These are phyloP conservation scores for Orbilia oligospora DNA, from an alignment of 2,329 filamentous ascomycete genomes.

Conservation along the genomic window DNA sequence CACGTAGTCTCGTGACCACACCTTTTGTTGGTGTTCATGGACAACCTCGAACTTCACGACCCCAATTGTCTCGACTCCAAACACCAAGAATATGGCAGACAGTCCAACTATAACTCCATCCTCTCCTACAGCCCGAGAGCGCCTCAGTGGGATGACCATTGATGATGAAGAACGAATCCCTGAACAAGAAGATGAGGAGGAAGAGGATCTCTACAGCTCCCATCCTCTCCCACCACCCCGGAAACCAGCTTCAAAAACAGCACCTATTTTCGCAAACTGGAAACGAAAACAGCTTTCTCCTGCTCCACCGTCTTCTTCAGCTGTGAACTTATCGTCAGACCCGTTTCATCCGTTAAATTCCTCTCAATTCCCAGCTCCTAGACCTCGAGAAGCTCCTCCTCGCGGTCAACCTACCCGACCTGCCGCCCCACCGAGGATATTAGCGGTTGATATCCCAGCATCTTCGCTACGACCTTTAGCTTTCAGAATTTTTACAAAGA, in stretches of 20 bases:
- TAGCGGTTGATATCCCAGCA: slow-evolving; percentile 90
- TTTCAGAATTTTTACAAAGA: slow-evolving; percentile 96
- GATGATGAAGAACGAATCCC: slow-evolving; percentile 31
- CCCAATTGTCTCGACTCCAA: background rate
- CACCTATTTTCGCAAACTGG: slow-evolving; percentile 49
- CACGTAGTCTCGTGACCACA: slow-evolving; percentile 24
- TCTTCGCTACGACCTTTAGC: slow-evolving; percentile 89
- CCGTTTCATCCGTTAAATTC: slow-evolving; percentile 52
- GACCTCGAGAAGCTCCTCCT: slow-evolving; percentile 46
- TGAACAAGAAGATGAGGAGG: slow-evolving; percentile 9
- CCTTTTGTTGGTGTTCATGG: slow-evolving; percentile 7
- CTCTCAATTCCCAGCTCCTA: slow-evolving; percentile 55
- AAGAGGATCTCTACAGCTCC: slow-evolving; percentile 44
- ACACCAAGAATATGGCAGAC: slow-evolving; percentile 42
- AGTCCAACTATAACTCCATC: slow-evolving; percentile 45
- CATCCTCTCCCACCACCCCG: slow-evolving; percentile 48
- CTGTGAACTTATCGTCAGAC: slow-evolving; percentile 64
- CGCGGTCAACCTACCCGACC: slow-evolving; percentile 51
- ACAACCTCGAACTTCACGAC: slow-evolving; percentile 21
- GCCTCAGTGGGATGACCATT: slow-evolving; percentile 48
- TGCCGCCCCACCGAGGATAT: slow-evolving; percentile 70
- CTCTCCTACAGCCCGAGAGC: slow-evolving; percentile 45
- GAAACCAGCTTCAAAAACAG: slow-evolving; percentile 50
- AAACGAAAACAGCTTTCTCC: slow-evolving; percentile 64
- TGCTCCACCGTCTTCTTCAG: slow-evolving; percentile 67